Percentiles rank a stretch among this genome's conserved stretches.
These are phyloP conservation scores for Suillus brevipes DNA, from an alignment of 768 basidiomycete genomes.

Conservation along the genomic window DNA sequence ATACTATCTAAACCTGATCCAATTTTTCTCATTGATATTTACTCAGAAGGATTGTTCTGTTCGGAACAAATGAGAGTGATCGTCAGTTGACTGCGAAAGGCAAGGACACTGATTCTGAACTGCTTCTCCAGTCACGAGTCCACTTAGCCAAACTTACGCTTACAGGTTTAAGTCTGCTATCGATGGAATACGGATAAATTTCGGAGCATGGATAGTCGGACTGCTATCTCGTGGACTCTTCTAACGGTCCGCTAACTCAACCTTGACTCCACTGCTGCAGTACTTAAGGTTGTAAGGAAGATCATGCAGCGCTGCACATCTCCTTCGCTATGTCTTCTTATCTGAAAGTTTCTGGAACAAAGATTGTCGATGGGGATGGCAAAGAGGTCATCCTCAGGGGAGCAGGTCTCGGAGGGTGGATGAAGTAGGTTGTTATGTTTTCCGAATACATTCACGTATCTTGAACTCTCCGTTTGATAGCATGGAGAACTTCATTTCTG, in stretches of 20 bases:
- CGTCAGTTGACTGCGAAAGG: background rate
- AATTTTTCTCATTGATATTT: slow-evolving; percentile 12
- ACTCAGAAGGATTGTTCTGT: slow-evolving; percentile 19
- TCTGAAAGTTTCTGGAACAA: slow-evolving; percentile 57
- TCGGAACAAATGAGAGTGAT: background rate
- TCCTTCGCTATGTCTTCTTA: slow-evolving; percentile 36
- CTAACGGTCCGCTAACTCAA: slow-evolving; percentile 2
- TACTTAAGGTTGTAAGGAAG: background rate
- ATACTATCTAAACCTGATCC: slow-evolving; percentile 21
- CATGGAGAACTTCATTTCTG: slow-evolving; percentile 79
- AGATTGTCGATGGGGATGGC: slow-evolving; percentile 57
- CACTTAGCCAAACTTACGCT: background rate
- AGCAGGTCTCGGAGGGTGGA: slow-evolving; percentile 83
- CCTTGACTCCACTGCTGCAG: slow-evolving; percentile 7
- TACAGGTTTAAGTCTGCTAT: background rate
- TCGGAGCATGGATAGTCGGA: slow-evolving; percentile 9
- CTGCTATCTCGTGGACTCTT: slow-evolving; percentile 6
- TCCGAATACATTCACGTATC: slow-evolving; percentile 4
- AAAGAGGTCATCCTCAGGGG: slow-evolving; percentile 64
- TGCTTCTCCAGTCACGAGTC: background rate
- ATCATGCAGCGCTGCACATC: background rate
- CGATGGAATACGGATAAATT: slow-evolving; percentile 15
- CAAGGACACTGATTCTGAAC: background rate
- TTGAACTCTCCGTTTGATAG: slow-evolving; percentile 31
- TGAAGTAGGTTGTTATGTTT: slow-evolving; percentile 60